These are phyloP conservation scores for Paecilomyces dactylethromorphus DNA, from an alignment of 2,329 filamentous ascomycete genomes.

Conservation along the genomic window DNA sequence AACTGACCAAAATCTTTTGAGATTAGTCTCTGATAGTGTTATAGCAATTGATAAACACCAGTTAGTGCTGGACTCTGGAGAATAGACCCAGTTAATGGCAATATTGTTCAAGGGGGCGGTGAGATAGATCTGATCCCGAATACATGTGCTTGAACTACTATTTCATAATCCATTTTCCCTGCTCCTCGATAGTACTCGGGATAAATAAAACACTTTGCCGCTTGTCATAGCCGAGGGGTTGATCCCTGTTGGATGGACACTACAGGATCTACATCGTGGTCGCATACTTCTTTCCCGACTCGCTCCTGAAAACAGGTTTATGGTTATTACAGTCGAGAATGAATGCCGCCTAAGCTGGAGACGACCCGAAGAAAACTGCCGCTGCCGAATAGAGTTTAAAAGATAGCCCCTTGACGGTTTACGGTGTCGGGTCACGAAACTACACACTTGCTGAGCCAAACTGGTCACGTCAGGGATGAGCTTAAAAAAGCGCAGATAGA, in stretches of 20 bases:
- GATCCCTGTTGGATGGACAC: slow-evolving; percentile 46
- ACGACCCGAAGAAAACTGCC: background rate
- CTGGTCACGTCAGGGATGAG: background rate
- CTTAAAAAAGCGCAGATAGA: background rate
- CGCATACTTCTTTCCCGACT: slow-evolving; percentile 38
- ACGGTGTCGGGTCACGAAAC: background rate
- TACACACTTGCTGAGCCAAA: background rate
- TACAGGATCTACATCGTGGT: slow-evolving; percentile 47
- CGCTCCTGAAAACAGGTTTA: slow-evolving; percentile 32
- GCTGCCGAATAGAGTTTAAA: background rate
- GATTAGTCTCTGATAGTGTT: background rate
- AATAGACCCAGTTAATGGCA: background rate
- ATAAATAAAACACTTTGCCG: background rate
- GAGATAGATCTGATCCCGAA: background rate
- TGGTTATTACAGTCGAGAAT: slow-evolving; percentile 46
- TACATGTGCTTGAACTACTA: background rate
- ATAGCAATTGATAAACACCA: background rate
- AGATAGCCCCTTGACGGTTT: background rate
- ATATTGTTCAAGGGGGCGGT: background rate
- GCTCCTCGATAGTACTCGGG: background rate
- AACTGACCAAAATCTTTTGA: too few species aligned
- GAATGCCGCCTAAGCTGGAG: slow-evolving; percentile 43
- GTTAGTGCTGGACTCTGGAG: background rate
- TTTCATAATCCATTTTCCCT: background rate
- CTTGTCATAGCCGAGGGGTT: background rate